Percentiles rank a stretch among this genome's conserved stretches.
Conservation (phyloP, 2,329 filamentous ascomycete species). For the Orbilia oligospora region DNA sequence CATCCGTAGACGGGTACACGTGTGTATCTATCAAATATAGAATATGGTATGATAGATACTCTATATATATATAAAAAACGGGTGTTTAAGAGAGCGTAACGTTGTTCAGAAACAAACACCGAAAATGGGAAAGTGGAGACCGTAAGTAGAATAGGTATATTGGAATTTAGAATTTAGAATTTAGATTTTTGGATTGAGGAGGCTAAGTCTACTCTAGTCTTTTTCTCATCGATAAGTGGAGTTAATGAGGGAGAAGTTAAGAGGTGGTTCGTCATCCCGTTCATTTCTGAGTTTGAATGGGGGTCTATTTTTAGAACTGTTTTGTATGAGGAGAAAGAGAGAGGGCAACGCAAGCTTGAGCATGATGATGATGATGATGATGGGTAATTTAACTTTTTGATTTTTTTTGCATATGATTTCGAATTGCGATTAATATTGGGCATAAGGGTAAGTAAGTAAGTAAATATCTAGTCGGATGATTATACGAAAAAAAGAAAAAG, state of each 20-base stretch:
- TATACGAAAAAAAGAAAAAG: too few species aligned
- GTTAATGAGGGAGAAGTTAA: too few species aligned
- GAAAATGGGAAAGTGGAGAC: neutral
- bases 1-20: slow-evolving; percentile 3
- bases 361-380: neutral
- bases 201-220: neutral
- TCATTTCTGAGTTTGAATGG: neutral
- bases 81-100: neutral
- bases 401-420: too few species aligned
- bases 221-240: too few species aligned
- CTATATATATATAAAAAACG: neutral
- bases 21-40: slow-evolving; percentile 16
- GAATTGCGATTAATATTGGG: too few species aligned
- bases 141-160: too few species aligned
- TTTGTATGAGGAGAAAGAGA: neutral
- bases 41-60: too few species aligned
- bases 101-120: slow-evolving; percentile 3
- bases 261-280: slow-evolving; percentile 6
- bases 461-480: too few species aligned
- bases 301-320: neutral
- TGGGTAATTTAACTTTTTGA: too few species aligned
- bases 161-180: too few species aligned
- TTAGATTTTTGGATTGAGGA: neutral
- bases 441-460: too few species aligned
- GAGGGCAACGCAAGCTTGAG: neutral